phyloP scores from a whole-genome alignment of 257 asterid species.

The Solanum acaule region DNA sequence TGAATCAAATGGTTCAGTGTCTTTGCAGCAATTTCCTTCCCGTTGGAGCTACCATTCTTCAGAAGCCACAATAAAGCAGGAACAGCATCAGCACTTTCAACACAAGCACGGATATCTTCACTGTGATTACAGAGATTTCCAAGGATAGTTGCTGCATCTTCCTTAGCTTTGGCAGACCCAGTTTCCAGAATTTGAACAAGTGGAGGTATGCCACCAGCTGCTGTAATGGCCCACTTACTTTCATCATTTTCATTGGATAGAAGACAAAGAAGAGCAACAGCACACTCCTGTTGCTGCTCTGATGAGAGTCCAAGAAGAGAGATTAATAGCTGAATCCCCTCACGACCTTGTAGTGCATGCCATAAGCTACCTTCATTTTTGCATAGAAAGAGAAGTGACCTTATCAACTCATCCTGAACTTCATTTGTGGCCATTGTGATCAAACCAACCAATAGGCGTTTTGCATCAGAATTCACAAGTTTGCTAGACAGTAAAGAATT shows the following conservation, averaged over 20 bases:
- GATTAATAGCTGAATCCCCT: constrained; percentile 92
- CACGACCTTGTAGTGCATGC: constrained; percentile 99
- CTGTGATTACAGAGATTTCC: constrained; percentile 98
- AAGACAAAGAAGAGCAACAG: constrained; percentile 91
- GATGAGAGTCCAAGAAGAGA: constrained; percentile 98
- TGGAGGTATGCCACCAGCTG: constrained; percentile 99
- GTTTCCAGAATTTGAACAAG: constrained; percentile 97
- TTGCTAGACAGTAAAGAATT: constrained; percentile 61
- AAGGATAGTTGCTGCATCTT: constrained; percentile 93
- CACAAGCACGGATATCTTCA: constrained; percentile 99
- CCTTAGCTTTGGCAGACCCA: constrained; percentile 94
- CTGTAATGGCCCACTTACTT: constrained; percentile 99
- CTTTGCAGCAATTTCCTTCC: constrained; percentile 96
- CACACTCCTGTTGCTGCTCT: constrained; percentile 99
- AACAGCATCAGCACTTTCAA: constrained; percentile 99
- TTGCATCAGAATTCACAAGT: constrained; percentile 87
- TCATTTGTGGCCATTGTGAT: constrained; percentile 92
- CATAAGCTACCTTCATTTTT: constrained; percentile 83
- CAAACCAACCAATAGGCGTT: constrained; percentile 82
- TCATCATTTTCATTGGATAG: constrained; percentile 88
- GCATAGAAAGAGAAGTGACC: constrained; percentile 79
- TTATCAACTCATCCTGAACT: constrained; percentile 86
- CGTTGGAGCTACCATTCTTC: constrained; percentile 89
- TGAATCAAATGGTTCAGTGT: constrained; percentile 96
- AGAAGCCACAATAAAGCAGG: constrained; percentile 95